Conservation (phyloP, 2,329 filamentous ascomycete species). For the Pezicula radicicola region DNA sequence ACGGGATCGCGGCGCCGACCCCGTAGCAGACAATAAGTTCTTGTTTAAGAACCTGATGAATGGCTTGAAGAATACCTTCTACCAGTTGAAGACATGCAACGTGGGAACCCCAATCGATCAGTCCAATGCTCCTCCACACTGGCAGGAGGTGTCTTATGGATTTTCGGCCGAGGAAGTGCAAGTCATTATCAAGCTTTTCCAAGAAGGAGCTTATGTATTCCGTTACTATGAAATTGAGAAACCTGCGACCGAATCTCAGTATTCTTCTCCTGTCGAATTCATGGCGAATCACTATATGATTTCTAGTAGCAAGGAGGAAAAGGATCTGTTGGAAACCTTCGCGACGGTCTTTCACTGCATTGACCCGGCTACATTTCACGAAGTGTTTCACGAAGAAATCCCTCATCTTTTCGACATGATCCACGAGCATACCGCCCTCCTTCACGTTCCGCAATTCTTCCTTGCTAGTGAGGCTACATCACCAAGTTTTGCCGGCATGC, state of each 20-base stretch:
- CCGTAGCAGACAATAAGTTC: conserved; percentile 95
- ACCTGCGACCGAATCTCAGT: conserved; percentile 66
- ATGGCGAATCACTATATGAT: conserved; percentile 95
- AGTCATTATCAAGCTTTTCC: conserved; percentile 95
- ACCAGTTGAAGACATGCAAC: conserved; percentile 89
- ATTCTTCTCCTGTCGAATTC: conserved; percentile 82
- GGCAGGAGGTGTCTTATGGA: conserved; percentile 92
- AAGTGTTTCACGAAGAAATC: conserved; percentile 97
- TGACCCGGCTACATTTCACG: conserved; percentile 96
- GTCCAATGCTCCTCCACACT: conserved; percentile 79
- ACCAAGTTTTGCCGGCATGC: conserved; percentile 96
- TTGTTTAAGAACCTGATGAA: conserved; percentile 96
- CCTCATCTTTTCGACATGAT: conserved; percentile 96
- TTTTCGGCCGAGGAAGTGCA: conserved; percentile 97
- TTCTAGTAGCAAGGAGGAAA: conserved; percentile 92
- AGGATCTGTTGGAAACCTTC: conserved; percentile 95
- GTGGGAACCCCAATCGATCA: conserved; percentile 69
- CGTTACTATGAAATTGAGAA: conserved; percentile 94
- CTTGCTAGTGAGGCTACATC: conserved; percentile 98
- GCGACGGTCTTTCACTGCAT: conserved; percentile 98
- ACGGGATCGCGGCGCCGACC: conserved; percentile 82
- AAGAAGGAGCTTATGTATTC: conserved; percentile 94
- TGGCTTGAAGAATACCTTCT: conserved; percentile 94
- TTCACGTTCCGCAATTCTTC: conserved; percentile 97
- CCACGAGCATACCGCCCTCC: conserved; percentile 89